phyloP scores from a whole-genome alignment of 306 rosid genomes.

The Pueraria montana region DNA sequence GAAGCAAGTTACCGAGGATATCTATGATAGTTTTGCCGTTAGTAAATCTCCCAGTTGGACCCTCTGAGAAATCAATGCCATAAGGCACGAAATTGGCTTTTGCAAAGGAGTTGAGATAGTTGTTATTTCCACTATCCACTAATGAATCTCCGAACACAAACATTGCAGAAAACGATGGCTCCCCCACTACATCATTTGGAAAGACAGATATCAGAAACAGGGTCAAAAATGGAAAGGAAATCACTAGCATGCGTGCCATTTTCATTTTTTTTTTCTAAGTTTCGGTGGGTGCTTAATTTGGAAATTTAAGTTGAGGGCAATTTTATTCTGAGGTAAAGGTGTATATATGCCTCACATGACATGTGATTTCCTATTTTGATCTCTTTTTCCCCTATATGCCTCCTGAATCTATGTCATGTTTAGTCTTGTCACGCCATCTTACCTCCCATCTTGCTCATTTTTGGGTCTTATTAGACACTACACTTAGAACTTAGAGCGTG shows the following conservation, averaged over 20 bases:
- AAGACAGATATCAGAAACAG: conserved; percentile 33
- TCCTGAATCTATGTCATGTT: conserved; percentile 31
- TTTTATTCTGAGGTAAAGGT: background rate
- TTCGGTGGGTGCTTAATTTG: too few species aligned
- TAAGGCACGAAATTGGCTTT: conserved; percentile 52
- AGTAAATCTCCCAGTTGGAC: conserved; percentile 53
- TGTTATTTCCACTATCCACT: conserved; percentile 54
- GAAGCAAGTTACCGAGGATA: conserved; percentile 50
- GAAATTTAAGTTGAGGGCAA: background rate
- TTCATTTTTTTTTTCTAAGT: conserved; percentile 19
- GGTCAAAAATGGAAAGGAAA: conserved; percentile 40
- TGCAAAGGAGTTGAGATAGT: conserved; percentile 48
- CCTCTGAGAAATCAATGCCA: conserved; percentile 49
- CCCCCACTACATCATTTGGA: background rate
- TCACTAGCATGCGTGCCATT: background rate
- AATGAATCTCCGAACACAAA: conserved; percentile 64
- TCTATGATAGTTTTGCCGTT: conserved; percentile 51
- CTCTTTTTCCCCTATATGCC: conserved; percentile 28
- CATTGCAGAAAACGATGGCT: conserved; percentile 45
- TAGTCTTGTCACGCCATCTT: background rate
- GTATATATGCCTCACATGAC: background rate
- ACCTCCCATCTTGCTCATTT: background rate
- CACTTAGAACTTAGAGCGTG: too few species aligned
- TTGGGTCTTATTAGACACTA: conserved; percentile 23
- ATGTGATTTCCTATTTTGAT: background rate